Evolutionary conservation across 139 green algal species (phyloP), one percentile per base, ranked within the genome.

Genomic region (Chlamydomonas urium): DNA sequence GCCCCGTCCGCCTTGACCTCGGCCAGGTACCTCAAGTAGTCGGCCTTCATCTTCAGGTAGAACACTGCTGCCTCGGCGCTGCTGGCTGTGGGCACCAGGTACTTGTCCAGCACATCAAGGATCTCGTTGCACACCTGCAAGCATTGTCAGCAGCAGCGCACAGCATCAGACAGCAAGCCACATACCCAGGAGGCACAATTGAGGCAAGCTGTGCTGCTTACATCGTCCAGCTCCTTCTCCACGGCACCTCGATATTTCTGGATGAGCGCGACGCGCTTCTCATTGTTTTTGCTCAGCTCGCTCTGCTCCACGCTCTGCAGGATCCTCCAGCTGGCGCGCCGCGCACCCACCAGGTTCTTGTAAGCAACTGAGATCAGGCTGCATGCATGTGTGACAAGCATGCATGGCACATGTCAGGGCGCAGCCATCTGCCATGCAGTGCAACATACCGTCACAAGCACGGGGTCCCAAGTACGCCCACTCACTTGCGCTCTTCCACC

Each of bases 401-500:
- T n/a, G n/a, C n/a, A n/a, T n/a, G n/a, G n/a, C n/a, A n/a, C n/a
- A n/a, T n/a, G n/a, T n/a, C n/a, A n/a, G n/a, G n/a, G n/a, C n/a
- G n/a, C n/a, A n/a, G n/a, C n/a, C n/a, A n/a, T n/a, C n/a, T n/a
- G n/a, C n/a, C n/a, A n/a, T n/a, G n/a, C 17, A 56, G 19, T 14
- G 19, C 14, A 56, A 56, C 45, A 19, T 19, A 56, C 45, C 45
- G 45, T n/a, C 45, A 19, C 45, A 91, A n/a, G n/a, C n/a, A n/a
- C n/a, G n/a, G n/a, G n/a, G n/a, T n/a, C n/a, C n/a, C n/a, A 14
- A 96, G 80, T 56, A 96, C 80, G 78, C n/a, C n/a, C n/a, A n/a
- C n/a, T n/a, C n/a, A n/a, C n/a, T 98, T 98, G 47, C 93, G 87
- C 86, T 98, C 94, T 89, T 98, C 94, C 45, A 98, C 94, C 14